Percentiles rank a stretch among this genome's conserved stretches.
These are phyloP conservation scores for Aphanomyces invadans DNA, from an alignment of 352 stramenopile genomes.

Conservation along the genomic window DNA sequence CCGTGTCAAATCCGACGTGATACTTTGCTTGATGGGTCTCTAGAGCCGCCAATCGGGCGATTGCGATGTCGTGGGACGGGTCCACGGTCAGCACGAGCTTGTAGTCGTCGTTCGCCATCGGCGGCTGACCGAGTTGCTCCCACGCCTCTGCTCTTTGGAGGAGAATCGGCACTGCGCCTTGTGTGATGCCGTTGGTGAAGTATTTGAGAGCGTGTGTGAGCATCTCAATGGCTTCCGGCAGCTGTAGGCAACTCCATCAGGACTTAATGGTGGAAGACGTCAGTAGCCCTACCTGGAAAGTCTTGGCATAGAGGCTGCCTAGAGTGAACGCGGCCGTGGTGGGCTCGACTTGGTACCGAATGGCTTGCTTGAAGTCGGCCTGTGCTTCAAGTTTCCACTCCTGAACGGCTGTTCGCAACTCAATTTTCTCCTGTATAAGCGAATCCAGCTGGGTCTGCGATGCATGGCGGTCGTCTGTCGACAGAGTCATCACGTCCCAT, in stretches of 20 bases:
- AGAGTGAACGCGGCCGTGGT: conserved; percentile 7
- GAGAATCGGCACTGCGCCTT: conserved; percentile 11
- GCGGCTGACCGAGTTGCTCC: conserved; percentile 1
- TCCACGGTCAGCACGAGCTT: conserved; percentile 1
- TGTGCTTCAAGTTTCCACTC: conserved; percentile 7
- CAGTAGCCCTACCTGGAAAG: background rate
- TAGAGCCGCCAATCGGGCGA: background rate
- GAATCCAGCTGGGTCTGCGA: background rate
- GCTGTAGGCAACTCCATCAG: no score
- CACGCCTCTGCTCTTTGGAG: background rate
- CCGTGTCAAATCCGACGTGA: conserved; percentile 15
- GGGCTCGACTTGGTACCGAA: conserved; percentile 6
- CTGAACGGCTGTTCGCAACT: background rate
- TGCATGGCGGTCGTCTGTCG: background rate
- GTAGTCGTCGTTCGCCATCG: conserved; percentile 12
- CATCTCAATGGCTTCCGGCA: conserved; percentile 1
- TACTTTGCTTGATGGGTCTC: conserved; percentile 1
- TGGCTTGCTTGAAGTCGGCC: background rate
- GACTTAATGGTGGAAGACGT: no score
- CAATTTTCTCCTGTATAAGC: background rate
- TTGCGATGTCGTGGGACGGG: background rate
- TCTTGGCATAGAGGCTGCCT: conserved; percentile 5
- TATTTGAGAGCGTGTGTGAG: background rate
- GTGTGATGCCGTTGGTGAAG: background rate
- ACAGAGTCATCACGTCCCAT: background rate